Percentiles rank a stretch among this genome's conserved stretches.
Evolutionary conservation across 2,329 filamentous ascomycete genomes (phyloP).

Genomic region (Fusarium concolor): DNA sequence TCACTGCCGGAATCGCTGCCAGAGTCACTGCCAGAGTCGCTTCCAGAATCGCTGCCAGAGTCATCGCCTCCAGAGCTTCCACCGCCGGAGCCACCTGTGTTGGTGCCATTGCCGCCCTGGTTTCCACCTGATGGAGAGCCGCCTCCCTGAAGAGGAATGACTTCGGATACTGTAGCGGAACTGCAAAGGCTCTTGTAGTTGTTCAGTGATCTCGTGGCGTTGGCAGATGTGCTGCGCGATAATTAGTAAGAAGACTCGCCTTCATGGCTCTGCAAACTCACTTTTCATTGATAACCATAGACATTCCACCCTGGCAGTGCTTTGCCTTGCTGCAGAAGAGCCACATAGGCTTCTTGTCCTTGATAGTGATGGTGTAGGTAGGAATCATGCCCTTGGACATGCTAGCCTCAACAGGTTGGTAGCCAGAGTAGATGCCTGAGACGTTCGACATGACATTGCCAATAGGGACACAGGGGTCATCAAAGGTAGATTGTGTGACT

Average conservation of each 20-base stretch:
- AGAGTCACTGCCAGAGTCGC: not conserved
- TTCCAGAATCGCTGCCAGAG: not conserved
- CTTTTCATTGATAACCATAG: slow-evolving; percentile 81
- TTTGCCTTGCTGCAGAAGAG: slow-evolving; percentile 79
- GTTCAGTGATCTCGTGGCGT: slow-evolving; percentile 63
- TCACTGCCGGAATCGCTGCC: not conserved
- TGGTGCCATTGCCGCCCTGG: slow-evolving; percentile 12
- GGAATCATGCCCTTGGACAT: slow-evolving; percentile 64
- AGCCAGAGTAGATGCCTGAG: slow-evolving; percentile 74
- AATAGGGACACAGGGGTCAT: slow-evolving; percentile 75
- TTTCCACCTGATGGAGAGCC: slow-evolving; percentile 39
- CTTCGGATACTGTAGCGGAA: slow-evolving; percentile 45
- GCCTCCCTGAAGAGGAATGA: slow-evolving; percentile 40
- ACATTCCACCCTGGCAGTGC: slow-evolving; percentile 82
- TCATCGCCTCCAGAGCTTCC: not conserved
- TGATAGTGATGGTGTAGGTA: slow-evolving; percentile 78
- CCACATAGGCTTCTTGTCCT: slow-evolving; percentile 78
- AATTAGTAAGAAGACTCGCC: slow-evolving; percentile 2
- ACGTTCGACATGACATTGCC: slow-evolving; percentile 61
- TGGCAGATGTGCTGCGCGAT: slow-evolving; percentile 58
- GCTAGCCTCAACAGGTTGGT: slow-evolving; percentile 70
- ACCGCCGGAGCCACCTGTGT: not conserved
- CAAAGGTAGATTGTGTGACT: slow-evolving; percentile 81
- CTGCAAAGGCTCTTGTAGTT: slow-evolving; percentile 59
- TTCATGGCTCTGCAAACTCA: slow-evolving; percentile 54